phyloP scores from a whole-genome alignment of 371 early-diverging fungal species.

The Rhizopus arrhizus region DNA sequence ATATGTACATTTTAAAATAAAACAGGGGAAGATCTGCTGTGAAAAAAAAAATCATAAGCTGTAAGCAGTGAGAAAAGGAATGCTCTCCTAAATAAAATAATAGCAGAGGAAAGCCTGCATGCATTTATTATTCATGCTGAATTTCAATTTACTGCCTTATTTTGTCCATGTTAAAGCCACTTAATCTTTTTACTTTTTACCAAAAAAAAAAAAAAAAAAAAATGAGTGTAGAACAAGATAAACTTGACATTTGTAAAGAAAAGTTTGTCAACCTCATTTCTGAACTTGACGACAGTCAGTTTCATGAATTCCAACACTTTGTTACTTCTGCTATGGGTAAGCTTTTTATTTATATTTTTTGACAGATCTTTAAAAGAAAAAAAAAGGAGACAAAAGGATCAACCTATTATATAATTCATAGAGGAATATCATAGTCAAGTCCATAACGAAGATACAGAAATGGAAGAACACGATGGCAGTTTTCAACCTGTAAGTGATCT shows the following conservation, averaged over 20 bases:
- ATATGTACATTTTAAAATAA: too few species aligned
- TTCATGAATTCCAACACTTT: conserved; percentile 59
- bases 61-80: too few species aligned
- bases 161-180: background rate
- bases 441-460: conserved; percentile 30
- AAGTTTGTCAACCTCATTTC: conserved; percentile 56
- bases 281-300: conserved; percentile 50
- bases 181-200: background rate
- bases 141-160: background rate
- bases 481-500: conserved; percentile 48
- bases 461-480: conserved; percentile 29
- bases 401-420: conserved; percentile 12
- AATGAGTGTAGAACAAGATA: conserved; percentile 23
- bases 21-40: too few species aligned
- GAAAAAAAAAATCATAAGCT: too few species aligned
- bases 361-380: conserved; percentile 3
- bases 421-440: conserved; percentile 49
- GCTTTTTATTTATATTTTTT: background rate
- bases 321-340: conserved; percentile 59
- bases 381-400: background rate
- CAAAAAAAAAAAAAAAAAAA: background rate
- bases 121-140: too few species aligned
- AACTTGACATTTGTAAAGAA: conserved; percentile 52
- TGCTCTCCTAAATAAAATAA: too few species aligned
- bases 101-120: too few species aligned